Evolutionary conservation across 1,284 basidiomycete genomes (phyloP), one percentile per base, ranked within the genome.

Genomic region (Pseudozyma thailandica): DNA sequence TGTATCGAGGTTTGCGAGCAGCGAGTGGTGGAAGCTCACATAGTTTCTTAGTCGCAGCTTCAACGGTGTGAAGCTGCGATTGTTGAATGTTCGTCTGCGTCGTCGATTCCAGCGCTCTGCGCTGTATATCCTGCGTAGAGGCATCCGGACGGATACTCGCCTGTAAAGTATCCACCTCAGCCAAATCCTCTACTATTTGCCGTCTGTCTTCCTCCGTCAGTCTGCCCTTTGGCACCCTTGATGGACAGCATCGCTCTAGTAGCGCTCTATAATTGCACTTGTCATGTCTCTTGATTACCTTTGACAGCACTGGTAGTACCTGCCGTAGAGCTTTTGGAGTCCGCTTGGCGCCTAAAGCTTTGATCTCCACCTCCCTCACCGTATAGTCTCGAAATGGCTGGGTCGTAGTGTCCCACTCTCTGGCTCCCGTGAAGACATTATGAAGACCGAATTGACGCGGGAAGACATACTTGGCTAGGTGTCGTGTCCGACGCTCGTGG

Each of bases 391-490:
- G 85, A 47, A 86, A 84, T 18, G 76, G 68, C 75, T 85, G 53
- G 56, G 64, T 54, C 43, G 75, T 57, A 43, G 54, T 20, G 7
- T 64, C 56, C 12, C 55, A 51, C 56, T 77, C 77, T n/a, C 50
- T 62, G 9, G 30, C 48, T 44, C 46, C 74, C 37, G 77, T 80
- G 60, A 88, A 93, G 3, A 89, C 86, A 66, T 86, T 91, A 12
- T 86, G 82, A 1, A 94, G 82, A 0, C 87, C 86, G 72, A 90
- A 92, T 71, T 93, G 91, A 27, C 88, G 86, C 7, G 92, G 89
- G 74, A 94, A 94, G 0, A 95, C 85, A 78, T 94, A 91, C 84
- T 92, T 93, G 21, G 89, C 86, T 2, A 92, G 82, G 73, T 89
- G 89, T 21, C 90, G 86, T 1, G 87, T 86, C 54, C 61, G 49